Evolutionary conservation across 805 yeast genomes (phyloP).

Genomic region (Wickerhamomyces strasburgensis): DNA sequence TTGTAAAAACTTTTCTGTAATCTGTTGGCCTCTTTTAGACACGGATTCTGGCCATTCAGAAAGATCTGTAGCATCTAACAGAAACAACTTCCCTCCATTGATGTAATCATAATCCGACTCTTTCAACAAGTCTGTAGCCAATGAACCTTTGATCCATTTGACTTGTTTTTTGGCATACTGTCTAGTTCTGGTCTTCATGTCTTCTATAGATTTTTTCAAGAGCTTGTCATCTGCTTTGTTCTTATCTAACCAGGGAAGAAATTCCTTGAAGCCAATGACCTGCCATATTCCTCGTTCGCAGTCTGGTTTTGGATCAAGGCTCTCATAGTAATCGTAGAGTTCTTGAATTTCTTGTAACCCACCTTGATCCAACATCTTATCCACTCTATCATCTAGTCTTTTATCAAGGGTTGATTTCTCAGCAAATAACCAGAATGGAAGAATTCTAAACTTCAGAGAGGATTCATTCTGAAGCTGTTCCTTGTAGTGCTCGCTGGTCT

Average conservation of each 20-base stretch:
- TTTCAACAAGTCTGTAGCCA: constrained; percentile 53
- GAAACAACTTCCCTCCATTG: constrained; percentile 59
- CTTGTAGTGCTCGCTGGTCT: constrained; percentile 66
- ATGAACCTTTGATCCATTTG: constrained; percentile 78
- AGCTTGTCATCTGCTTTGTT: constrained; percentile 15
- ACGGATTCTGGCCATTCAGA: constrained; percentile 56
- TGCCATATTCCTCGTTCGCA: constrained; percentile 83
- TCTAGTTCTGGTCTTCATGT: constrained; percentile 81
- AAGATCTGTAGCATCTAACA: constrained; percentile 76
- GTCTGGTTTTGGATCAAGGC: constrained; percentile 36
- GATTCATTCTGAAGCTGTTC: constrained; percentile 50
- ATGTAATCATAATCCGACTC: constrained; percentile 41
- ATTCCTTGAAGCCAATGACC: constrained; percentile 90
- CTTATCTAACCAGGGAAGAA: constrained; percentile 59
- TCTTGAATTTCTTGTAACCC: constrained; percentile 65
- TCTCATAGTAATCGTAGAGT: constrained; percentile 43
- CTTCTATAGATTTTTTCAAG: constrained; percentile 48
- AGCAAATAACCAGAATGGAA: constrained; percentile 81
- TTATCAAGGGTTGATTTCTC: constrained; percentile 49
- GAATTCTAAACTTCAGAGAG: constrained; percentile 50
- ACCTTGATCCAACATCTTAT: constrained; percentile 70
- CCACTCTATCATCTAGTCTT: constrained; percentile 76
- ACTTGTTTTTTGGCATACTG: constrained; percentile 85
- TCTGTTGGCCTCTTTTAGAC: constrained; percentile 44
- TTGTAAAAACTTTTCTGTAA: constrained; percentile 39